Evolutionary conservation across 2,329 filamentous ascomycete genomes (phyloP).

Genomic region (Drechslera avenae): DNA sequence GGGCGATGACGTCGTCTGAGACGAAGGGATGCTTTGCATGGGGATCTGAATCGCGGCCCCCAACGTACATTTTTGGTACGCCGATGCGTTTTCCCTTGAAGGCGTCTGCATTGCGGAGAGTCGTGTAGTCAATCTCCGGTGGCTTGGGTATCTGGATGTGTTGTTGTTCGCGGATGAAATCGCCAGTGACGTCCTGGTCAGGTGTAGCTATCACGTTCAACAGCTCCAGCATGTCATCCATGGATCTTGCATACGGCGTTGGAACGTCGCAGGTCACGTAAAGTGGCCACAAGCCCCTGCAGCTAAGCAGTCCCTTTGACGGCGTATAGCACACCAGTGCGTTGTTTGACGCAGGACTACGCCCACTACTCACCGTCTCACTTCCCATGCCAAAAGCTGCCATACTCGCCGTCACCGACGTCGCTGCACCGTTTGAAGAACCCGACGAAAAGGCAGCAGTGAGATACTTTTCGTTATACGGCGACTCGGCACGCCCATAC

Average conservation of each 20-base stretch:
- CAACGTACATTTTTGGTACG: constrained; percentile 59
- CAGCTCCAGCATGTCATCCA: constrained; percentile 57
- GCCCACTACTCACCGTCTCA: constrained; percentile 63
- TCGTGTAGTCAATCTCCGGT: constrained; percentile 44
- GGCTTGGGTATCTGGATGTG: constrained; percentile 51
- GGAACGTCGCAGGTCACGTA: constrained; percentile 63
- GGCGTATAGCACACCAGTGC: constrained; percentile 62
- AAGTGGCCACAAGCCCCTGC: constrained; percentile 60
- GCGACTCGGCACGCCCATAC: constrained; percentile 62
- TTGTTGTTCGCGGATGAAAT: constrained; percentile 62
- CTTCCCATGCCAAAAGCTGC: constrained; percentile 60
- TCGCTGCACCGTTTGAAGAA: constrained; percentile 63
- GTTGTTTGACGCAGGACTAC: constrained; percentile 63
- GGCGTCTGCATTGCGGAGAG: constrained; percentile 38
- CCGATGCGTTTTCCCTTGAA: constrained; percentile 55
- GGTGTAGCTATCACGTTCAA: constrained; percentile 55
- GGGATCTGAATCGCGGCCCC: constrained; percentile 41
- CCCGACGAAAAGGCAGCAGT: constrained; percentile 63
- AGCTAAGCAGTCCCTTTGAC: constrained; percentile 58
- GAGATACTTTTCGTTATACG: constrained; percentile 60
- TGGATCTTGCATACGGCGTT: constrained; percentile 58
- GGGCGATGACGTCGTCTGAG: constrained; percentile 46
- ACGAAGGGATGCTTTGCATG: constrained; percentile 45
- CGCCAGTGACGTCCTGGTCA: constrained; percentile 51
- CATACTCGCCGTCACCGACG: constrained; percentile 57